Evolutionary conservation across 768 basidiomycete species (phyloP).

Genomic region (Boletus edulis): DNA sequence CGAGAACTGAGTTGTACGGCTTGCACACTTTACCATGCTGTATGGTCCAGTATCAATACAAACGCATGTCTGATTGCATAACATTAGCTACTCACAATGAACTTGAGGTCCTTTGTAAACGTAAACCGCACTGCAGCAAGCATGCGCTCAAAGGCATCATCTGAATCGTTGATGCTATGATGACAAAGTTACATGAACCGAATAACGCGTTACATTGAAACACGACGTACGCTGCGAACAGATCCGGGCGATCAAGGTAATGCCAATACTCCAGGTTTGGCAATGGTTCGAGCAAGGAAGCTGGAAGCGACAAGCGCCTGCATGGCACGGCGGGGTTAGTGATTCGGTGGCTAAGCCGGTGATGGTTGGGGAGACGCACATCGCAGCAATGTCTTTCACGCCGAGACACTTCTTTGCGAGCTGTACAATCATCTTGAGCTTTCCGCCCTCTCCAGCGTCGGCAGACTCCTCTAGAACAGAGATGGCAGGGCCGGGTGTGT

Average conservation of each 20-base stretch:
- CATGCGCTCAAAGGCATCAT: constrained; percentile 94
- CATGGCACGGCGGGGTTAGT: constrained; percentile 11
- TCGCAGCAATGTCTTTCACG: constrained; percentile 92
- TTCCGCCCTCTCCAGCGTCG: constrained; percentile 83
- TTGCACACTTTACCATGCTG: constrained; percentile 93
- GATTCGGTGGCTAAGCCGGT: constrained; percentile 3
- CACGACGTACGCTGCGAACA: constrained; percentile 82
- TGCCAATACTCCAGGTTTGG: constrained; percentile 98
- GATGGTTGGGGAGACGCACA: constrained; percentile 50
- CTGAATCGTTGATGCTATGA: constrained; percentile 83
- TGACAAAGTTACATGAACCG: constrained; percentile 1
- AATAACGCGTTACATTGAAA: not conserved
- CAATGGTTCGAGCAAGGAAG: constrained; percentile 88
- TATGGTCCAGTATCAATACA: constrained; percentile 2
- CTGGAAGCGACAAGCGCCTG: constrained; percentile 91
- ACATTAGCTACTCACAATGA: constrained; percentile 55
- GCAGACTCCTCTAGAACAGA: constrained; percentile 70
- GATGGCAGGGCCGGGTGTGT: constrained; percentile 53
- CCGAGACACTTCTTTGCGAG: constrained; percentile 90
- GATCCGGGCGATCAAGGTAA: constrained; percentile 86
- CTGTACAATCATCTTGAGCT: constrained; percentile 90
- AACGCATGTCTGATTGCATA: not conserved
- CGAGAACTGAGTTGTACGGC: constrained; percentile 85
- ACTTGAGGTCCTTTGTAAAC: constrained; percentile 94
- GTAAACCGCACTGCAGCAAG: constrained; percentile 85